Evolutionary conservation across 257 asterid species (phyloP).

Genomic region (Przewalskia tangutica): DNA sequence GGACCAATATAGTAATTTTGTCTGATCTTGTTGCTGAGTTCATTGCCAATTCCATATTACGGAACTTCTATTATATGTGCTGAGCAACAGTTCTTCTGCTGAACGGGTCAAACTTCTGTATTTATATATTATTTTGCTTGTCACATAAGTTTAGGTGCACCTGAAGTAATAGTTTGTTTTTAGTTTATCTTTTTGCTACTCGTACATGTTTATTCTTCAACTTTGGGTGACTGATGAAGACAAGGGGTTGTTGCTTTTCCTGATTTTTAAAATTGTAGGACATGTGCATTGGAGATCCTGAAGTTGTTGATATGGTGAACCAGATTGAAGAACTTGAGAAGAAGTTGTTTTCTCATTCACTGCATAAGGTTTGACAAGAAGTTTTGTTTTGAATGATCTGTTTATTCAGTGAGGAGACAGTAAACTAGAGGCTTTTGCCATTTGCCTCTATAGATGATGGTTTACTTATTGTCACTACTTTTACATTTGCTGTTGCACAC

Average conservation of each 20-base stretch:
- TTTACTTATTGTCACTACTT: background rate
- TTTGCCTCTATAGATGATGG: background rate
- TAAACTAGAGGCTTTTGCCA: background rate
- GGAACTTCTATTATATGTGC: background rate
- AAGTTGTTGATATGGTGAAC: constrained; percentile 54
- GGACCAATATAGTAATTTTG: background rate
- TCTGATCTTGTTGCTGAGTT: background rate
- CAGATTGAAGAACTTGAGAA: constrained; percentile 79
- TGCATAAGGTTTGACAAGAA: constrained; percentile 50
- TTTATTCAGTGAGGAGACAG: background rate
- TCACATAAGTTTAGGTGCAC: background rate
- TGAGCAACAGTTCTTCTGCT: background rate
- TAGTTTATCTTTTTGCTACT: background rate
- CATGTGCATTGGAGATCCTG: constrained; percentile 75
- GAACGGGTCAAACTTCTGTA: background rate
- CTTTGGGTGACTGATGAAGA: background rate
- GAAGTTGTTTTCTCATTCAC: constrained; percentile 59
- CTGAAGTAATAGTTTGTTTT: background rate
- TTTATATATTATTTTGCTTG: background rate
- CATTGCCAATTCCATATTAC: background rate
- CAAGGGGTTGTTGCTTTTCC: background rate
- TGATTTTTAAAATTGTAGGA: constrained; percentile 28
- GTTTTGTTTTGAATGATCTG: background rate
- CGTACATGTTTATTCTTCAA: background rate
- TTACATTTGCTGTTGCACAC: background rate